Evolutionary conservation across 768 basidiomycete genomes (phyloP).

Genomic region (Ephemerocybe angulata): DNA sequence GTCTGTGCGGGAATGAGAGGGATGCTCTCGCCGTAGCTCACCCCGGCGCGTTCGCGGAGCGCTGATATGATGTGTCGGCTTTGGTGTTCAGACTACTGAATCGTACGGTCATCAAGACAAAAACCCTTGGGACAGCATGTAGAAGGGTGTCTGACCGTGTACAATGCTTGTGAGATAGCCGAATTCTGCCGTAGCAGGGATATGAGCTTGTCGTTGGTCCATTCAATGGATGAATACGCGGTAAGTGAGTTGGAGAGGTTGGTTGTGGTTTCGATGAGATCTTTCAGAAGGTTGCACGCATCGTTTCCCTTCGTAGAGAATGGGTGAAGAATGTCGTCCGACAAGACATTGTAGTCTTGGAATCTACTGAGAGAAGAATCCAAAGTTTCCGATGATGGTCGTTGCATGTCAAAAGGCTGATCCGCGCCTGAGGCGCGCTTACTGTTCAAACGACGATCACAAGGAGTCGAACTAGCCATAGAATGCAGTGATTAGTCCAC

Average conservation of each 20-base stretch:
- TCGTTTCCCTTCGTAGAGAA: constrained; percentile 42
- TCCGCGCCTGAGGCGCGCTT: too few species aligned
- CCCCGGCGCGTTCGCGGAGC: constrained; percentile 43
- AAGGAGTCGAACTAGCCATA: too few species aligned
- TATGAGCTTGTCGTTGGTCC: constrained; percentile 63
- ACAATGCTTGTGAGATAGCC: constrained; percentile 46
- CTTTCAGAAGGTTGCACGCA: constrained; percentile 42
- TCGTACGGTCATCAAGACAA: constrained; percentile 13
- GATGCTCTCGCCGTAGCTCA: constrained; percentile 60
- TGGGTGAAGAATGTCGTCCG: constrained; percentile 38
- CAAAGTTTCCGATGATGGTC: constrained; percentile 29
- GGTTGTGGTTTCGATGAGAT: constrained; percentile 48
- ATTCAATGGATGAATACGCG: constrained; percentile 44
- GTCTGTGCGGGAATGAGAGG: constrained; percentile 46
- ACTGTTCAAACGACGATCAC: too few species aligned
- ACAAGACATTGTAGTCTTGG: constrained; percentile 33
- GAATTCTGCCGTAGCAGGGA: constrained; percentile 67
- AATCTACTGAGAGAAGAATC: constrained; percentile 43
- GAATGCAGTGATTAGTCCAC: too few species aligned
- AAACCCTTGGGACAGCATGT: constrained; percentile 7
- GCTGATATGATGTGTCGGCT: constrained; percentile 46
- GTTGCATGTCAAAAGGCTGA: constrained; percentile 14
- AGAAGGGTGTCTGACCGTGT: constrained; percentile 45
- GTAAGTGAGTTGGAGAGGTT: constrained; percentile 54
- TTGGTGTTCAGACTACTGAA: constrained; percentile 49